Conservation (phyloP, 2,329 filamentous ascomycete species). For the Tolypocladium cylindrosporum region DNA sequence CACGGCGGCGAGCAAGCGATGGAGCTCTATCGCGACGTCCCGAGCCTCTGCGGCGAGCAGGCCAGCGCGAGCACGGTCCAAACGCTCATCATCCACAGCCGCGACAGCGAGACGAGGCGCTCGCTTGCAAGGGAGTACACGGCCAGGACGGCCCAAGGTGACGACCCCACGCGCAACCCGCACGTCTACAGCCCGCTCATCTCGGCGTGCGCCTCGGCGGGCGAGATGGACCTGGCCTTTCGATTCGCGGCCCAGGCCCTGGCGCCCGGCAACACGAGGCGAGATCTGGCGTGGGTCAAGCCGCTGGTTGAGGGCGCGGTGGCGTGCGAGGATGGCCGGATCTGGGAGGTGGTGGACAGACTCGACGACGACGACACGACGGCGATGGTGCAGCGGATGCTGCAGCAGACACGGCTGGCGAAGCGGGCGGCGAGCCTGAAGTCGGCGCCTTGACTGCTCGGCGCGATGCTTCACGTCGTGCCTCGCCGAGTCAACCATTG, state of each 20-base stretch:
- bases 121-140: slow-evolving; percentile 20
- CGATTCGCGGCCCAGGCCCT: slow-evolving; percentile 15
- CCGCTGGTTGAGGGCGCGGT: slow-evolving; percentile 16
- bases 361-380: slow-evolving; percentile 12
- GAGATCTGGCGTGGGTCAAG: slow-evolving; percentile 15
- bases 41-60: slow-evolving; percentile 16
- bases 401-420: slow-evolving; percentile 12
- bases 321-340: slow-evolving; percentile 17
- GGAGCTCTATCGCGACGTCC: slow-evolving; percentile 19
- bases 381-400: slow-evolving; percentile 12
- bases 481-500: too few species aligned
- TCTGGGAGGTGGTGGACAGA: slow-evolving; percentile 22
- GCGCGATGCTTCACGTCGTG: too few species aligned
- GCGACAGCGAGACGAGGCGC: slow-evolving; percentile 12
- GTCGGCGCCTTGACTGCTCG: not conserved
- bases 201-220: slow-evolving; percentile 14
- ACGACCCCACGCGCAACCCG: slow-evolving; percentile 5
- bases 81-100: slow-evolving; percentile 19
- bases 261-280: slow-evolving; percentile 2
- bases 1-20: slow-evolving; percentile 20
- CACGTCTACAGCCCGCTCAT: slow-evolving; percentile 17
- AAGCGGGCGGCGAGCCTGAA: not conserved
- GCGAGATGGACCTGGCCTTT: slow-evolving; percentile 23
- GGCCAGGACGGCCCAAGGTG: slow-evolving; percentile 8
- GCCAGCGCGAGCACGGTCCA: slow-evolving; percentile 16